Conservation (phyloP, 1,139 yeast genomes). For the Eremothecium coryli region DNA sequence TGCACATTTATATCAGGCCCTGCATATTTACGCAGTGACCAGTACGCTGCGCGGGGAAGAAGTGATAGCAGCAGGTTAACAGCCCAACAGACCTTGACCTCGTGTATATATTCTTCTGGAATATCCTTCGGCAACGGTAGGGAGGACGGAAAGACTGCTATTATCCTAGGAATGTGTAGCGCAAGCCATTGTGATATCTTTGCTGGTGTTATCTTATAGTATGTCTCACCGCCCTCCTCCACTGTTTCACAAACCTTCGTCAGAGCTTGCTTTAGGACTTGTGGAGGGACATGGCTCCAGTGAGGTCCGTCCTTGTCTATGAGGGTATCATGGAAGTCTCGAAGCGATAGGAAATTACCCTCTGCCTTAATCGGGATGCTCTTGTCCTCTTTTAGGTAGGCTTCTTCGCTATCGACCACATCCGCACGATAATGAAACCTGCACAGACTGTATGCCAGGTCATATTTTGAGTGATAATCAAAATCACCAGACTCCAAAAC, state of each 20-base stretch:
- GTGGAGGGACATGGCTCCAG: constrained; percentile 19
- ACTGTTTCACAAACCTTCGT: constrained; percentile 38
- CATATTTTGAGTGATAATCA: constrained; percentile 38
- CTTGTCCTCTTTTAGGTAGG: constrained; percentile 20
- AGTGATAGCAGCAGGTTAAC: constrained; percentile 25
- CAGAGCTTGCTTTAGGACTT: constrained; percentile 26
- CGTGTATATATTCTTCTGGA: constrained; percentile 16
- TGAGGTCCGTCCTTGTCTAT: constrained; percentile 18
- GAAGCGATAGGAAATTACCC: constrained; percentile 26
- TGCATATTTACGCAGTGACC: constrained; percentile 10
- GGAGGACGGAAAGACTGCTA: constrained; percentile 29
- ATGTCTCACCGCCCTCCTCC: constrained; percentile 41
- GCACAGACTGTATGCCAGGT: constrained; percentile 35
- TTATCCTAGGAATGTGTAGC: constrained; percentile 31
- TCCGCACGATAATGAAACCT: constrained; percentile 31
- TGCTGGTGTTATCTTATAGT: constrained; percentile 37
- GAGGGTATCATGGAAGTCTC: constrained; percentile 30
- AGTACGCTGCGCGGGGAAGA: constrained; percentile 22
- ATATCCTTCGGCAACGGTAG: constrained; percentile 18
- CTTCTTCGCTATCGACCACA: constrained; percentile 20
- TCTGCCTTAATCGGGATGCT: constrained; percentile 6
- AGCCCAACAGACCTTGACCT: constrained; percentile 17
- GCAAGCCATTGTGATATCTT: constrained; percentile 34
- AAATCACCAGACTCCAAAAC: constrained; percentile 32
- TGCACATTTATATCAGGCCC: constrained; percentile 9